Evolutionary conservation across 2,329 filamentous ascomycete genomes (phyloP), one percentile per base, ranked within the genome.

Genomic region (Lachnellula hyalina): DNA sequence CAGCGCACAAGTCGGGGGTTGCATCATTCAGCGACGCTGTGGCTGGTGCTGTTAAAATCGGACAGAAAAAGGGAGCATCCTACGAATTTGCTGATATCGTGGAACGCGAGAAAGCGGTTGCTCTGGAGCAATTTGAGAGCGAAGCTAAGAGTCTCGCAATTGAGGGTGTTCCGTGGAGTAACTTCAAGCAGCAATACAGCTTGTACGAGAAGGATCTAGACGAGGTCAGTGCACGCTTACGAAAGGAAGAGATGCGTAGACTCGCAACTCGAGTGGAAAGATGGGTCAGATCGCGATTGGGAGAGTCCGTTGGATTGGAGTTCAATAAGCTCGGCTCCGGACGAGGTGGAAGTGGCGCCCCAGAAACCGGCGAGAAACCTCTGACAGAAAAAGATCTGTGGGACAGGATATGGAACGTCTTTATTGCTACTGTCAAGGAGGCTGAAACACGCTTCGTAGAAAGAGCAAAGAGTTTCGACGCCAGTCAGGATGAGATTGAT

Each of bases 21-120:
- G 74, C 80, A 14, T 82, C 86, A 1, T 99, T 99, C 70, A 91
- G 85, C 66, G 90, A 96, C 35, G 87, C 91, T 2, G 94, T 99
- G 47, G 84, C 85, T n/a, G 75, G 78, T 51, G 87, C 90, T 48
- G 92, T 99, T 61, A 99, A 97, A 73, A 79, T 83, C 25, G 93
- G 93, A 2, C 93, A 97, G 72, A 96, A 96, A 77, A 90, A 91
- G 53, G 92, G 92, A 21, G 87, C 85, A 7, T 81, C 82, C 51
- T 97, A 99, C 67, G 94, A 99, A 68, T 99, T 99, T 72, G 91
- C 92, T 21, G 88, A 95, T 63, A 96, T 97, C 64, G 94, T 99
- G 5, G 83, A 84, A 40, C 79, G 83, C 53, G 89, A 96, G 70
- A 96, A 94, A 74, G 81, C 81, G 65, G 84, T 84, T 69, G 85